Percentiles rank a stretch among this genome's conserved stretches.
These are phyloP conservation scores for Agrocybe pediades DNA, from an alignment of 768 basidiomycete genomes.

Conservation along the genomic window DNA sequence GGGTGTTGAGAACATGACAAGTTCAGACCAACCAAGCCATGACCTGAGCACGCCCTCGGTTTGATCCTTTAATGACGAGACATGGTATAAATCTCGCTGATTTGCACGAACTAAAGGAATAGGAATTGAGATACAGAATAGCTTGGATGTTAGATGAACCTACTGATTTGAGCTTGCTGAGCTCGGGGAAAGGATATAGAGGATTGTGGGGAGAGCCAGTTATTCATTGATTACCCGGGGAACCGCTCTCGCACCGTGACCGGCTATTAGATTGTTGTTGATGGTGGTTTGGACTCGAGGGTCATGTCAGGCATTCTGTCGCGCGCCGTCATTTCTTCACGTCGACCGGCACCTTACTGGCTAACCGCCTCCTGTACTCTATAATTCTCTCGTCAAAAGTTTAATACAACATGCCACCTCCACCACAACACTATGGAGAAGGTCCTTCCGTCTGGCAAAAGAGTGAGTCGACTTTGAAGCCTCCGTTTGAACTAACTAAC, in stretches of 20 bases:
- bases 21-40: slow-evolving; percentile 63
- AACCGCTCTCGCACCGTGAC: background rate
- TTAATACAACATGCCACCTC: slow-evolving; percentile 21
- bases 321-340: slow-evolving; percentile 2
- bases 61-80: slow-evolving; percentile 74
- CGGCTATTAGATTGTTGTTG: slow-evolving; percentile 17
- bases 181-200: slow-evolving; percentile 63
- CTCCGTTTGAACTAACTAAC: background rate
- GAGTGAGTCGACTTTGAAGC: slow-evolving; percentile 42
- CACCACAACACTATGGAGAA: slow-evolving; percentile 45
- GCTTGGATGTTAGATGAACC: slow-evolving; percentile 27
- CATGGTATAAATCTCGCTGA: slow-evolving; percentile 80
- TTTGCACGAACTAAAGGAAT: slow-evolving; percentile 72
- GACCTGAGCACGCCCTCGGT: slow-evolving; percentile 72
- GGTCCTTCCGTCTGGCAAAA: slow-evolving; percentile 78
- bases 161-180: slow-evolving; percentile 87
- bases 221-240: background rate
- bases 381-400: slow-evolving; percentile 1
- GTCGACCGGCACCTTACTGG: slow-evolving; percentile 8
- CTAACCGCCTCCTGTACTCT: background rate
- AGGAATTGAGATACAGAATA: slow-evolving; percentile 7
- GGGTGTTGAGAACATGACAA: background rate
- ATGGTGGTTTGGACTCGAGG: slow-evolving; percentile 18
- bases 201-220: slow-evolving; percentile 11
- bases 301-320: slow-evolving; percentile 2